Evolutionary conservation across 768 basidiomycete genomes (phyloP).

Genomic region (Rhizopogon vulgaris): DNA sequence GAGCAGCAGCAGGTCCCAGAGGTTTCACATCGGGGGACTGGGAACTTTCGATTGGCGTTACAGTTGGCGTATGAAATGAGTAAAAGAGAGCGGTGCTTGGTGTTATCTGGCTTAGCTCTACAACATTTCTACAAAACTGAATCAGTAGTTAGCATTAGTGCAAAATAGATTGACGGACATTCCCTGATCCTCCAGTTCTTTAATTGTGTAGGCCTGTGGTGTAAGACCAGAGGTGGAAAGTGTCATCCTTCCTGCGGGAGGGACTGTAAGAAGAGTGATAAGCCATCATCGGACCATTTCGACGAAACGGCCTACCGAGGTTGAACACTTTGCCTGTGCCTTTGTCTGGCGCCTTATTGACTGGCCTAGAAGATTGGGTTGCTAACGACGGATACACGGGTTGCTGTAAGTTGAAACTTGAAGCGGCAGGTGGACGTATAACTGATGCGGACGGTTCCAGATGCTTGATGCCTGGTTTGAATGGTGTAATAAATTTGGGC

Average conservation of each 20-base stretch:
- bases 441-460: constrained; percentile 19
- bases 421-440: neutral
- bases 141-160: neutral
- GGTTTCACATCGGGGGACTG: constrained; percentile 13
- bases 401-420: neutral
- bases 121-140: constrained; percentile 35
- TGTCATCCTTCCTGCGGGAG: constrained; percentile 33
- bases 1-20: constrained; percentile 49
- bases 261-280: constrained; percentile 17
- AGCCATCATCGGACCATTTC: neutral
- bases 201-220: constrained; percentile 40
- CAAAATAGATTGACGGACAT: constrained; percentile 35
- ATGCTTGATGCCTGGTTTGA: constrained; percentile 48
- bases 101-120: constrained; percentile 49
- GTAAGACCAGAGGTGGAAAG: constrained; percentile 43
- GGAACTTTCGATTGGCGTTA: constrained; percentile 19
- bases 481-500: constrained; percentile 53
- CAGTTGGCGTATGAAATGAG: constrained; percentile 41
- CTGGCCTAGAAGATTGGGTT: constrained; percentile 1
- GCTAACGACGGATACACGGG: constrained; percentile 21
- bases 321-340: constrained; percentile 26
- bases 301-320: constrained; percentile 31
- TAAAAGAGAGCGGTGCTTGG: constrained; percentile 54
- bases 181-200: constrained; percentile 43
- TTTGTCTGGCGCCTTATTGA: constrained; percentile 6